These are phyloP conservation scores for Naematelia encephala DNA, from an alignment of 768 basidiomycete species.

Conservation along the genomic window DNA sequence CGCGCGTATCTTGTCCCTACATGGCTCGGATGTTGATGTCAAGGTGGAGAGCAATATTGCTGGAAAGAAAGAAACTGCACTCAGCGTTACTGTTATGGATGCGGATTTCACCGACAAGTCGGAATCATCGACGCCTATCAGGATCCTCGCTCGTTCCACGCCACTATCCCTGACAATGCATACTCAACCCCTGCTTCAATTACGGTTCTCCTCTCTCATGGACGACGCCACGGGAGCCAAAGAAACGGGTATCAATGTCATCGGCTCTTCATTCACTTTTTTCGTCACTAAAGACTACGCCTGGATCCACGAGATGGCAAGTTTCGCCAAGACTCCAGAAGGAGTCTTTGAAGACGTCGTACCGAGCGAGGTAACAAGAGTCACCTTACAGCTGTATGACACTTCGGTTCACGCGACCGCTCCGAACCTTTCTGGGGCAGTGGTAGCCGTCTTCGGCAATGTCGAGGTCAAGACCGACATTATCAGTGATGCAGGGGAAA, in stretches of 20 bases:
- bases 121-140: constrained; percentile 42
- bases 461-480: constrained; percentile 70
- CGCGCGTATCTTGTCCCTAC: constrained; percentile 52
- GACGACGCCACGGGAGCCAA: constrained; percentile 66
- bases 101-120: constrained; percentile 59
- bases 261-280: constrained; percentile 64
- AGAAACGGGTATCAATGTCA: constrained; percentile 69
- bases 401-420: constrained; percentile 64
- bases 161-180: constrained; percentile 55
- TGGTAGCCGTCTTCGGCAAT: constrained; percentile 66
- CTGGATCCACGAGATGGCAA: constrained; percentile 62
- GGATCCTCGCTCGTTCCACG: constrained; percentile 60
- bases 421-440: constrained; percentile 61
- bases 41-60: constrained; percentile 67
- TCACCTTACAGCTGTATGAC: constrained; percentile 65
- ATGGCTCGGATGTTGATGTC: constrained; percentile 62
- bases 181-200: constrained; percentile 31
- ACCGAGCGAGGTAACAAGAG: constrained; percentile 76
- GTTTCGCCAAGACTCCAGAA: constrained; percentile 76
- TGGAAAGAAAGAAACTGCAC: constrained; percentile 69
- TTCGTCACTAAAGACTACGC: constrained; percentile 62
- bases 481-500: constrained; percentile 63
- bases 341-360: constrained; percentile 92
- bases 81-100: constrained; percentile 65
- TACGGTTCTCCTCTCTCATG: constrained; percentile 65